phyloP scores from a whole-genome alignment of 306 rosid genomes.

The Vigna nakashimae region DNA sequence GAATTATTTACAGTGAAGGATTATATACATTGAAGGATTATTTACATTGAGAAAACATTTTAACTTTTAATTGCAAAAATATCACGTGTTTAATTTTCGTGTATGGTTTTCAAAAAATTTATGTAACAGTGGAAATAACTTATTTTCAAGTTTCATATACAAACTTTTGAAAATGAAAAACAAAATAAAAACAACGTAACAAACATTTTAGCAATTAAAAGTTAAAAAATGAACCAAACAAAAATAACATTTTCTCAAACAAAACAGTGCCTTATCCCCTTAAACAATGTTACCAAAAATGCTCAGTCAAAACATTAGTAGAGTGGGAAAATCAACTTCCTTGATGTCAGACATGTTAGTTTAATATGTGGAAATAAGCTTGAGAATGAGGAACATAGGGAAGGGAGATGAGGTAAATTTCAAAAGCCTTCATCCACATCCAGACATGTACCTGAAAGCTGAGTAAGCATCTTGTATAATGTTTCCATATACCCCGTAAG shows the following conservation, averaged over 20 bases:
- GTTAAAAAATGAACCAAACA: not conserved
- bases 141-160: not conserved
- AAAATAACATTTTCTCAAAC: not conserved
- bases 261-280: not conserved
- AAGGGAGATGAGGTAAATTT: constrained; percentile 4
- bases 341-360: constrained; percentile 20
- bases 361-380: constrained; percentile 20
- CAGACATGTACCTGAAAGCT: constrained; percentile 80
- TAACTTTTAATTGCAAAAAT: not conserved
- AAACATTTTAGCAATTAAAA: not conserved
- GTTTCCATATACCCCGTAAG: constrained; percentile 95
- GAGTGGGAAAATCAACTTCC: constrained; percentile 5
- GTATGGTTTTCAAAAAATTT: not conserved
- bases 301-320: constrained; percentile 7
- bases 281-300: not conserved
- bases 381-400: constrained; percentile 1
- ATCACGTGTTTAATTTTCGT: not conserved
- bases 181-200: not conserved
- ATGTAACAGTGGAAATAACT: not conserved
- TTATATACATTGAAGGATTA: not conserved
- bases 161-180: not conserved
- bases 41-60: not conserved
- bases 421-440: constrained; percentile 38
- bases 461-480: constrained; percentile 85
- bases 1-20: too few species aligned